Evolutionary conservation across 106 monocot genomes (phyloP), one percentile per base, ranked within the genome.

Genomic region (Platanthera zijinensis): DNA sequence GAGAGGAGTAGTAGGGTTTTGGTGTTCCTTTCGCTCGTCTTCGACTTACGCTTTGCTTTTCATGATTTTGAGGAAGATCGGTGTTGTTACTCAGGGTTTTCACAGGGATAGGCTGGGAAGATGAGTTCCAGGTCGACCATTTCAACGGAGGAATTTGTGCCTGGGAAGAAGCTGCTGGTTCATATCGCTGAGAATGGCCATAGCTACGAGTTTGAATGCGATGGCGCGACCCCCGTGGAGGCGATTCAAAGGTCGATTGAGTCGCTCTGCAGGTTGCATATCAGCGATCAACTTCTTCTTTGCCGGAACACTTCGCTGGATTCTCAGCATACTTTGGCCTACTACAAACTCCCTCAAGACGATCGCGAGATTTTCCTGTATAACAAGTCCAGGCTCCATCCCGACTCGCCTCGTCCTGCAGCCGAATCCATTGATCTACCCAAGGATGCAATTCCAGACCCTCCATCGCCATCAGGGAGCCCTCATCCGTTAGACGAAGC

Each of bases 121-220:
- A 99, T 99, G 99, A 92, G 85, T 79, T 89, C 82, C 25, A 84
- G 88, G 11, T 90, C 85, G 7, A 72, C 82, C 67, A 83, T 79
- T 52, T 76, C 86, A 12, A 67, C 52, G 74, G 86, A 84, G 3
- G 91, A 86, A 12, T 83, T 85, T 78, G 83, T 80, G 39, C 85
- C 90, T n/a, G 91, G 94, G 46, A 78, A 77, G 78, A 99, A 85
- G 81, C 94, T 99, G 19, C 30, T 84, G 45, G 90, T 95, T 59
- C 85, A 99, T 76, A 76, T 88, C 10, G 84, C 94, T 0, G 94
- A 99, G 81, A 95, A 94, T 59, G 99, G 99, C 17, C 86, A 85
- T 75, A 95, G 88, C 81, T 90, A 95, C 54, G 92, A 94, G 85
- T 90, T 99, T 62, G 87, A 88, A 45, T 99, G 99, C 81, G 87